Base-by-base conservation (phyloP, 257 asterid species). In the Capsicum rhomboideum region DNA sequence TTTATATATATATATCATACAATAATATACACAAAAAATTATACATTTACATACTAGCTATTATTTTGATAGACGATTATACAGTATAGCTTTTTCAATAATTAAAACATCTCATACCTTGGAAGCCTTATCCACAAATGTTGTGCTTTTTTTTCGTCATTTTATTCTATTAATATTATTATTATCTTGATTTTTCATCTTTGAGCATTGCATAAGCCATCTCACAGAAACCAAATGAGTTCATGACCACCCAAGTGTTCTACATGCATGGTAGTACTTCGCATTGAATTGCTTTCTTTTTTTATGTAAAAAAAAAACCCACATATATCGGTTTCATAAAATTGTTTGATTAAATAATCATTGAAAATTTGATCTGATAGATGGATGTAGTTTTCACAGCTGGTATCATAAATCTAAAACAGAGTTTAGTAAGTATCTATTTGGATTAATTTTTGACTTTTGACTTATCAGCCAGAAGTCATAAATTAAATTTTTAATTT, bases 271-370 rank as follows among this genome's bases (percentile, higher is more conserved):
- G n/a, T n/a, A 7, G 3, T n/a, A 5, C 78, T 20, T 37, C 78
- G 18, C 29, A 37, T 21, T 34, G 13, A 18, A 68, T 20, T 6
- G 18, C 16, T 9, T 5, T 34, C 2, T 34, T 5, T 34, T 34
- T 34, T n/a, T n/a, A n/a, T n/a, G n/a, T n/a, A n/a, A n/a, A n/a
- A n/a, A n/a, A n/a, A n/a, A n/a, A n/a, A n/a, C n/a, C n/a, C n/a
- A n/a, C n/a, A n/a, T n/a, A n/a, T n/a, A n/a, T n/a, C n/a, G n/a
- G n/a, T n/a, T n/a, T n/a, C n/a, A n/a, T 46, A 46, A 56, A 26
- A 13, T 34, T 85, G 28, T 21, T 80, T 86, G 86, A 89, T 88
- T 84, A 56, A 44, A 71, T 50, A 85, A 88, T 89, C 82, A 90
- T 90, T 88, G 87, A 50, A 85, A 44, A 63, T 8, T 80, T 83